Evolutionary conservation across 257 asterid species (phyloP), one percentile per base, ranked within the genome.

Genomic region (Solanum stenotomum): DNA sequence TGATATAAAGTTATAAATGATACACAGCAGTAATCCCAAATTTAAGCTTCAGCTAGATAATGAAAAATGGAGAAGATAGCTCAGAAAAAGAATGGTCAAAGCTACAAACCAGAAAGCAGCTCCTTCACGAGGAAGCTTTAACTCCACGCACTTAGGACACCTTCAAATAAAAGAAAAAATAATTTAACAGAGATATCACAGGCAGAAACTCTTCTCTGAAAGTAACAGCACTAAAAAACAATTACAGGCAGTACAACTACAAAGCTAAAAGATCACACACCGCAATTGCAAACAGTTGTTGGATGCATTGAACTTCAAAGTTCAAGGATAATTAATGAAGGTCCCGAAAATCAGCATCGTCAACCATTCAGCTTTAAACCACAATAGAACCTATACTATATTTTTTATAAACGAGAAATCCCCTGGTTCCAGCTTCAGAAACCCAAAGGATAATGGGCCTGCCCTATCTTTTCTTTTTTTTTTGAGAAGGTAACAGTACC

Each of bases 41-140:
- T 2, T 46, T 49, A 82, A 20, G 70, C 70, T 49, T 29, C 70
- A 29, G 42, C 6, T 81, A 11, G 3, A 46, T 46, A 2, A 81
- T 49, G 85, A 81, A 23, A 14, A 37, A 2, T 13, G 71, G 15
- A 74, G 63, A 90, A 86, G 61, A 40, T 44, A 63, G 59, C 88
- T 42, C 81, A 35, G 18, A 29, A 38, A 78, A 31, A 87, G 27
- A 59, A 77, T 34, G 85, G 90, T 83, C 75, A 91, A 56, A 85
- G 85, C 87, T 78, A 96, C 98, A 46, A 92, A 97, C 99, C 99
- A 97, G 98, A 97, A 97, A 86, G 99, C 94, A 90, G 99, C 98
- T 70, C 91, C 95, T 89, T 95, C 98, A 27, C 98, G 99, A 20
- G 99, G 96, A 91, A 97, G 99, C 96, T 95, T 97, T 83, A 96